Evolutionary conservation across 1,284 basidiomycete genomes (phyloP), one percentile per base, ranked within the genome.

Genomic region (Trichosporon sp.): DNA sequence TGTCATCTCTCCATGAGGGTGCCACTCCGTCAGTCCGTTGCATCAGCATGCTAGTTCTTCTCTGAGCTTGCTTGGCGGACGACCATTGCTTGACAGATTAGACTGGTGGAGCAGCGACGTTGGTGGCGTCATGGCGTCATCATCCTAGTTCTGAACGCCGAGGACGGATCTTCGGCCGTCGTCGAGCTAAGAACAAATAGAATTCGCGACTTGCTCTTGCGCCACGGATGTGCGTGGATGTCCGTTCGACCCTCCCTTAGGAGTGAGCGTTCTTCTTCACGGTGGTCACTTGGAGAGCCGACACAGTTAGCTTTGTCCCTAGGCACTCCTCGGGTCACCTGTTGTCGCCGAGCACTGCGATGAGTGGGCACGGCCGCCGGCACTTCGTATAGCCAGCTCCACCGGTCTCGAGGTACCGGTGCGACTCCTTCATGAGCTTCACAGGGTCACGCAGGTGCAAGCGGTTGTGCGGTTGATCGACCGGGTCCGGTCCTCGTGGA

Each of bases 71-170:
- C 43, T 46, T 46, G 43, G 43, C 43, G 43, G 43, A n/a, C 16
- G 16, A 46, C n/a, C 43, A 16, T 16, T 43, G 43, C 43, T n/a
- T 14, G 43, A 43, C n/a, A 11, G 43, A 14, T 7, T 46, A 11
- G 43, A 14, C 16, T 11, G 16, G 16, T 46, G 43, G 43, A 54
- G 51, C 48, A 51, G 48, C 51, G 51, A 21, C 10, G 19, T 21
- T 16, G 14, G 19, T 54, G 51, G 51, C 19, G 51, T 21, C 51
- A 54, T 54, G 51, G 51, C 51, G 51, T 54, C 51, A 54, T 54
- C n/a, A 48, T 40, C 38, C 26, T 26, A 26, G 26, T 40, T n/a
- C 35, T 37, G 35, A 10, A 11, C 43, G 43, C 43, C 16, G 43
- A n/a, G 43, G 16, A 10, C 43, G 43, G 43, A 46, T 8, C 7